These are phyloP conservation scores for Hypocrella siamensis DNA, from an alignment of 2,329 filamentous ascomycete genomes.

Conservation along the genomic window DNA sequence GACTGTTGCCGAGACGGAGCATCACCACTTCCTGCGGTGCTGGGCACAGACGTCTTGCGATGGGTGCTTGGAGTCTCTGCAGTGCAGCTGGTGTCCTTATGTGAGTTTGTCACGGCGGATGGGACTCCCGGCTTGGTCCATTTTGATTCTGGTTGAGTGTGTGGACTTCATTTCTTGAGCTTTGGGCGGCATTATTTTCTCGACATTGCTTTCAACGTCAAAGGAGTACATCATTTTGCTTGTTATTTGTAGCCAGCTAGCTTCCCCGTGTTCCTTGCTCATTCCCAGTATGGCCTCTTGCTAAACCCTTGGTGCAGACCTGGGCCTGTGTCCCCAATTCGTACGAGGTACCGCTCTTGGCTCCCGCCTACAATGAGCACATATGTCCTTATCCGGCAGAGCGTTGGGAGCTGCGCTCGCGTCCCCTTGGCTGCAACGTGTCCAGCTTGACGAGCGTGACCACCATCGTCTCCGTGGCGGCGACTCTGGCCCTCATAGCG, in stretches of 20 bases:
- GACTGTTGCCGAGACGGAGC: conserved; percentile 11
- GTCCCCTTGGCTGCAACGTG: conserved; percentile 18
- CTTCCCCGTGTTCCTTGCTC: conserved; percentile 1
- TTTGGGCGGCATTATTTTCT: no score
- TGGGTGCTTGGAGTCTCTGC: conserved; percentile 24
- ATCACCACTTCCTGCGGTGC: conserved; percentile 29
- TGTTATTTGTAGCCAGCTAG: not conserved
- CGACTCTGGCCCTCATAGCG: conserved; percentile 12
- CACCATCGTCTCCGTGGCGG: conserved; percentile 11
- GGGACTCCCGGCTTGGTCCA: not conserved
- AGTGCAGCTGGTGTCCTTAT: conserved; percentile 38
- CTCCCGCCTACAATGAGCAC: conserved; percentile 31
- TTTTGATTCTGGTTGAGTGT: no score
- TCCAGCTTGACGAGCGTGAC: conserved; percentile 19
- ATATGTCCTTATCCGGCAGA: conserved; percentile 35
- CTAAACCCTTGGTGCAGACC: conserved; percentile 19
- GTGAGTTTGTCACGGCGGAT: conserved; percentile 15
- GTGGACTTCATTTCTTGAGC: no score
- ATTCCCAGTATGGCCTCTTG: not conserved
- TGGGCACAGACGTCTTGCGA: conserved; percentile 34
- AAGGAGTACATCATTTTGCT: no score
- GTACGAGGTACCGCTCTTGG: conserved; percentile 27
- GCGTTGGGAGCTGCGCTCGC: conserved; percentile 21
- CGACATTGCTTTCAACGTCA: no score
- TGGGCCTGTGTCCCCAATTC: conserved; percentile 38